These are phyloP conservation scores for Thalassiosira profunda DNA, from an alignment of 108 stramenopile species.

Conservation along the genomic window DNA sequence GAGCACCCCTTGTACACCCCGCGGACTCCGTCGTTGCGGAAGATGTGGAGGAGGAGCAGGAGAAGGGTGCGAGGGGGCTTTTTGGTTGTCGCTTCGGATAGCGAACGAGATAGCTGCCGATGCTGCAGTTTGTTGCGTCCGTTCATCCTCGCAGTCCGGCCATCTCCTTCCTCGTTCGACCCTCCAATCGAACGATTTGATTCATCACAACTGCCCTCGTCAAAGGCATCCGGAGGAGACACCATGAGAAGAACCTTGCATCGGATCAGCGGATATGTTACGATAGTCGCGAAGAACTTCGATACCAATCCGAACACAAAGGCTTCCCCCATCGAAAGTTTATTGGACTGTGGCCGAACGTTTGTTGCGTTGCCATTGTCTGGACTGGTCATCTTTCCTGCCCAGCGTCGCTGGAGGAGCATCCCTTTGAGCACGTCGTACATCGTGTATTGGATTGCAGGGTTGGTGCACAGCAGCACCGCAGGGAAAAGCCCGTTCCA, in stretches of 20 bases:
- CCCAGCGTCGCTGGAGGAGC: conserved; percentile 33
- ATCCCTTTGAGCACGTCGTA: conserved; percentile 79
- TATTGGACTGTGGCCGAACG: no score
- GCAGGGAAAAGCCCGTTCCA: conserved; percentile 93
- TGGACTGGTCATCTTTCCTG: no score
- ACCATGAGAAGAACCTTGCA: conserved; percentile 95
- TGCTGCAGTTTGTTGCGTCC: no score
- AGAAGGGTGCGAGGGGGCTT: conserved; percentile 26
- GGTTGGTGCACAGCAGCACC: conserved; percentile 90
- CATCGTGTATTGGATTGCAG: conserved; percentile 94
- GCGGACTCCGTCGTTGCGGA: conserved; percentile 51
- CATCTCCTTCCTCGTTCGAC: not conserved
- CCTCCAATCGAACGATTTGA: conserved; percentile 16
- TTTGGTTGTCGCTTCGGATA: no score
- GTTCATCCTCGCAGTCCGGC: not conserved
- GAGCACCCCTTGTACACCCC: conserved; percentile 83
- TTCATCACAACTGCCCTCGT: conserved; percentile 7
- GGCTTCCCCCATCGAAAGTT: conserved; percentile 69
- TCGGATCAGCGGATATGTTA: conserved; percentile 95
- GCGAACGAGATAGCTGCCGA: no score
- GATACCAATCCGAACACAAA: conserved; percentile 82
- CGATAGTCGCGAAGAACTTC: conserved; percentile 89
- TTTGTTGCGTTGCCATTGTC: no score
- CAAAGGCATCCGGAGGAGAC: conserved; percentile 9
- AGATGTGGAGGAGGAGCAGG: conserved; percentile 49